These are phyloP conservation scores for Meyerozyma athensensis DNA, from an alignment of 1,139 yeast genomes.

Conservation along the genomic window DNA sequence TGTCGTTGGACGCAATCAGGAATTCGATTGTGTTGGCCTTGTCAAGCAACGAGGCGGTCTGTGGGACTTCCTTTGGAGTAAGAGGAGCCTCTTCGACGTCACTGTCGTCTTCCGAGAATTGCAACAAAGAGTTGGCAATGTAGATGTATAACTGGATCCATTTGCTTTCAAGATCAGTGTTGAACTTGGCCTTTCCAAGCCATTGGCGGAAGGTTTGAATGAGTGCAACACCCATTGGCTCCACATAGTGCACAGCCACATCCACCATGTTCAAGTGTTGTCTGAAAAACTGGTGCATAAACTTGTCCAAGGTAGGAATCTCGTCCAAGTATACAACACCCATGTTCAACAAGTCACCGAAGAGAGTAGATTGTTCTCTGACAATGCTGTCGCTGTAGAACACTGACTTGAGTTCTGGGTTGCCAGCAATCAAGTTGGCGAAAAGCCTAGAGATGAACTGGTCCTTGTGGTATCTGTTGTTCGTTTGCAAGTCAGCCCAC, in stretches of 20 bases:
- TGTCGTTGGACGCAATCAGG: constrained; percentile 28
- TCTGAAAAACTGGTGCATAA: constrained; percentile 28
- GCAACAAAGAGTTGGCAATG: constrained; percentile 36
- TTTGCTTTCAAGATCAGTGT: constrained; percentile 29
- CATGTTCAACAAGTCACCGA: constrained; percentile 35
- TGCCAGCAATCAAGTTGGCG: constrained; percentile 30
- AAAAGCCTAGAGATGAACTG: constrained; percentile 28
- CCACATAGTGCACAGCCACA: constrained; percentile 30
- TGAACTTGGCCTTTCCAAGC: constrained; percentile 30
- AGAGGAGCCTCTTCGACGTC: constrained; percentile 10
- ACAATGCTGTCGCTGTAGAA: constrained; percentile 24
- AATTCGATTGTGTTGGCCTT: constrained; percentile 16
- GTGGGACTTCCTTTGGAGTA: constrained; percentile 9
- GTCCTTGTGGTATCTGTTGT: constrained; percentile 27
- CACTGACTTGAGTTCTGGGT: constrained; percentile 21
- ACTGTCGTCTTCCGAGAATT: constrained; percentile 16
- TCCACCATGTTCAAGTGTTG: constrained; percentile 28
- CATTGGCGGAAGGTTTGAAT: constrained; percentile 37
- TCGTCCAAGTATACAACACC: constrained; percentile 30
- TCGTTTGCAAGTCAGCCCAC: constrained; percentile 29
- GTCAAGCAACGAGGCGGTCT: constrained; percentile 10
- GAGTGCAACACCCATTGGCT: constrained; percentile 40
- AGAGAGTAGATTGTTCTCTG: constrained; percentile 28
- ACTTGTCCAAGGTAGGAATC: constrained; percentile 25
- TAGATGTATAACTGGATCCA: constrained; percentile 41